Evolutionary conservation across 2,329 filamentous ascomycete genomes (phyloP).

Genomic region (Colletotrichum karsti): DNA sequence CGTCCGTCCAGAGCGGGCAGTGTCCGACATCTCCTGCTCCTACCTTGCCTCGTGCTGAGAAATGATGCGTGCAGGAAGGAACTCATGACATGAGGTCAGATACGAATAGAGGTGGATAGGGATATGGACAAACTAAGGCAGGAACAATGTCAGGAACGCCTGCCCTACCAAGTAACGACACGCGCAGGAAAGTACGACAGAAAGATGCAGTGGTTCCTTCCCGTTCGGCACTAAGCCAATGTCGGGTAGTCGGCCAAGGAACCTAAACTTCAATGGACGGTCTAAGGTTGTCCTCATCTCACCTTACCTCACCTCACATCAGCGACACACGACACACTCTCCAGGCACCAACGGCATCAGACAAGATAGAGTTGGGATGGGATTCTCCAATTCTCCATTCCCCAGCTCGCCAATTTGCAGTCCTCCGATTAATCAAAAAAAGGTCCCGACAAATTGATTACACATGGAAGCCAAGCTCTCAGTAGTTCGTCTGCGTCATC

Average conservation of each 20-base stretch:
- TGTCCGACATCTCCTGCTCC: not conserved
- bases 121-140: not conserved
- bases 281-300: not conserved
- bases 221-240: constrained; percentile 8
- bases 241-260: not conserved
- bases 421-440: not conserved
- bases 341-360: not conserved
- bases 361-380: constrained; percentile 11
- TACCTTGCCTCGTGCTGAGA: not conserved
- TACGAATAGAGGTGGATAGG: not conserved
- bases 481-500: not conserved
- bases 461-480: not conserved
- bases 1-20: not conserved
- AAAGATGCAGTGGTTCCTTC: not conserved
- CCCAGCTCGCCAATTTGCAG: not conserved
- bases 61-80: no score
- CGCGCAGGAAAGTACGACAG: not conserved
- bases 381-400: constrained; percentile 5
- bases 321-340: not conserved
- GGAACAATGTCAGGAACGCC: not conserved
- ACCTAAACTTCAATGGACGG: not conserved
- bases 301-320: not conserved
- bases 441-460: no score
- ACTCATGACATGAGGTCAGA: no score
- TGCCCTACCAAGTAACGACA: not conserved